phyloP scores from a whole-genome alignment of 1,284 basidiomycete genomes.

The Trametes polyzona region DNA sequence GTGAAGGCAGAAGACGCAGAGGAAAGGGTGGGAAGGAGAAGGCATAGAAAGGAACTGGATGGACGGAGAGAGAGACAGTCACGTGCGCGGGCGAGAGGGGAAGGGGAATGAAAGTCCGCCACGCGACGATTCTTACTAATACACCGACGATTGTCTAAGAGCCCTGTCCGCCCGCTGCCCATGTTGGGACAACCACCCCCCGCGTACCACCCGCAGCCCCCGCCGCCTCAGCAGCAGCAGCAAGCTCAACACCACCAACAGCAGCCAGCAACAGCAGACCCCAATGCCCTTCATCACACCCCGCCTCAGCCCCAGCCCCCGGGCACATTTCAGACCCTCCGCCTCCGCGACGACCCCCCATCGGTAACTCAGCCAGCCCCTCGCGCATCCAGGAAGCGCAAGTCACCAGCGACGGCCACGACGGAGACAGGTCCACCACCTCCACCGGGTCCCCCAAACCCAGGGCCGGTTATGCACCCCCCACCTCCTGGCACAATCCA shows the following conservation, averaged over 20 bases:
- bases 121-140: slow-evolving; percentile 42
- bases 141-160: slow-evolving; percentile 32
- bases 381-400: slow-evolving; percentile 42
- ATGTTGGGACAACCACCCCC: slow-evolving; percentile 41
- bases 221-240: slow-evolving; percentile 39
- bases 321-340: slow-evolving; percentile 55
- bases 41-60: not conserved
- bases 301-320: slow-evolving; percentile 39
- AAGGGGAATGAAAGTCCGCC: slow-evolving; percentile 30
- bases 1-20: not conserved
- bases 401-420: slow-evolving; percentile 37
- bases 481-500: slow-evolving; percentile 39
- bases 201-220: slow-evolving; percentile 41
- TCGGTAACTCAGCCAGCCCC: slow-evolving; percentile 38
- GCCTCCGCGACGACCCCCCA: slow-evolving; percentile 61
- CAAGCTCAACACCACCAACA: slow-evolving; percentile 33
- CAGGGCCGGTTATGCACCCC: slow-evolving; percentile 42
- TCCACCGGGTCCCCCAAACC: slow-evolving; percentile 35
- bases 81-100: slow-evolving; percentile 16
- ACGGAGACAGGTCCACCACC: slow-evolving; percentile 45
- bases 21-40: not conserved
- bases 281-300: slow-evolving; percentile 26
- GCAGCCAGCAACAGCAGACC: slow-evolving; percentile 30
- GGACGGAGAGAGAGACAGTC: slow-evolving; percentile 17
- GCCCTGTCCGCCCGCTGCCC: slow-evolving; percentile 33